These are phyloP conservation scores for Xylaria scruposa DNA, from an alignment of 495 filamentous ascomycete genomes.

Conservation along the genomic window DNA sequence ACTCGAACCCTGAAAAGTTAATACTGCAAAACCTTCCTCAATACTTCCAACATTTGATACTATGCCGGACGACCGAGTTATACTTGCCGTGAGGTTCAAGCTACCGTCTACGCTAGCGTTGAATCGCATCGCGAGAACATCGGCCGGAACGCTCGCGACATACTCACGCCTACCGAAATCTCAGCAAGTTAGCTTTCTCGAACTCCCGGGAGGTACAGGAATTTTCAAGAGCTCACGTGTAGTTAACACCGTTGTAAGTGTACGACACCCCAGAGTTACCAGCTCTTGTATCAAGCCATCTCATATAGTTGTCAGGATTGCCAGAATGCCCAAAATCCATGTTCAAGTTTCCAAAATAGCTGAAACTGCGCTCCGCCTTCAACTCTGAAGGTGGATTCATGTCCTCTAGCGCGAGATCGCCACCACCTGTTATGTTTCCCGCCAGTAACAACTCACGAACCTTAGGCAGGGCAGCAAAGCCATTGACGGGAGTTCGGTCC, in stretches of 20 bases:
- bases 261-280: slow-evolving; percentile 26
- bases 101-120: slow-evolving; percentile 36
- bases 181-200: not conserved
- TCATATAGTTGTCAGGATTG: slow-evolving; percentile 44
- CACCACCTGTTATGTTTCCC: slow-evolving; percentile 50
- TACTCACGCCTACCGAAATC: slow-evolving; percentile 33
- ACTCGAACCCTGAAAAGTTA: slow-evolving; percentile 49
- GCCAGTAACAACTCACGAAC: slow-evolving; percentile 51
- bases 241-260: slow-evolving; percentile 19
- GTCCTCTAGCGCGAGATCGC: slow-evolving; percentile 45
- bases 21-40: slow-evolving; percentile 17
- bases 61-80: slow-evolving; percentile 24
- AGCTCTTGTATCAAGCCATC: slow-evolving; percentile 46
- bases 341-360: slow-evolving; percentile 53
- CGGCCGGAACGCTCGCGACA: slow-evolving; percentile 48
- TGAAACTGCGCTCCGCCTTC: slow-evolving; percentile 51
- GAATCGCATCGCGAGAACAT: slow-evolving; percentile 46
- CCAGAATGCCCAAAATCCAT: slow-evolving; percentile 52
- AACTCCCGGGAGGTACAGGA: not conserved
- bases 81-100: slow-evolving; percentile 24
- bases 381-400: slow-evolving; percentile 52
- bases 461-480: slow-evolving; percentile 41
- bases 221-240: slow-evolving; percentile 13
- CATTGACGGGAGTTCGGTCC: slow-evolving; percentile 49
- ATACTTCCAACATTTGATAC: slow-evolving; percentile 1